These are phyloP conservation scores for Pythium scleroteichum DNA, from an alignment of 352 stramenopile genomes.

Conservation along the genomic window DNA sequence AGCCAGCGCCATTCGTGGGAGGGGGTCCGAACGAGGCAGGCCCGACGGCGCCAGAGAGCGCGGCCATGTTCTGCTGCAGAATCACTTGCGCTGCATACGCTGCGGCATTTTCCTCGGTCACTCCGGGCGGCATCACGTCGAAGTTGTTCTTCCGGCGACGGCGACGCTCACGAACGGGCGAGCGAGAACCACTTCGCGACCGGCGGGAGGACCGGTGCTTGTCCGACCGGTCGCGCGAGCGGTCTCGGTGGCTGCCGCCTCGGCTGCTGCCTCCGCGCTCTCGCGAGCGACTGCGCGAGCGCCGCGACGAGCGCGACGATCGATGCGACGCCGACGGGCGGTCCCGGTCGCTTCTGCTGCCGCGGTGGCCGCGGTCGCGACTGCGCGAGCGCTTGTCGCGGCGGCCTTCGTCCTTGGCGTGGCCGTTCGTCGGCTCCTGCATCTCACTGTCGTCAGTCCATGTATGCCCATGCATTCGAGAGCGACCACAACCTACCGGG, in stretches of 20 bases:
- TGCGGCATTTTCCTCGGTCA: slow-evolving; percentile 82
- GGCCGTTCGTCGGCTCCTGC: slow-evolving; percentile 30
- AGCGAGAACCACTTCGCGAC: slow-evolving; percentile 36
- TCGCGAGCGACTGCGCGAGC: slow-evolving; percentile 33
- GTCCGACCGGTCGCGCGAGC: slow-evolving; percentile 39
- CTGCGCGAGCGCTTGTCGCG: slow-evolving; percentile 33
- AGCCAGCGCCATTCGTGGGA: slow-evolving; percentile 21
- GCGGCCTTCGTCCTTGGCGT: slow-evolving; percentile 14
- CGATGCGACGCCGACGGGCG: slow-evolving; percentile 34
- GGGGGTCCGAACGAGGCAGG: slow-evolving; percentile 61
- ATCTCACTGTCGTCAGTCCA: not conserved
- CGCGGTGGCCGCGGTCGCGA: slow-evolving; percentile 32
- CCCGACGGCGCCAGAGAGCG: slow-evolving; percentile 60
- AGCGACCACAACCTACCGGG: slow-evolving; percentile 33
- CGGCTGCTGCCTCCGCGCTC: slow-evolving; percentile 16
- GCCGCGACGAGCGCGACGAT: slow-evolving; percentile 42
- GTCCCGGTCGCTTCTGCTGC: slow-evolving; percentile 17
- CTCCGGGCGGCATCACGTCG: slow-evolving; percentile 75
- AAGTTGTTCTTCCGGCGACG: slow-evolving; percentile 82
- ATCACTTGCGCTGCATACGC: slow-evolving; percentile 84
- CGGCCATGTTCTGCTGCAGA: slow-evolving; percentile 81
- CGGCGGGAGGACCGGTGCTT: slow-evolving; percentile 51
- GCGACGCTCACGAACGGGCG: slow-evolving; percentile 27
- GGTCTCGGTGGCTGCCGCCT: slow-evolving; percentile 26
- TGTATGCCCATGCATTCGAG: too few species aligned